Conservation (phyloP, 2,329 filamentous ascomycete genomes). For the Sclerotinia trifoliorum region DNA sequence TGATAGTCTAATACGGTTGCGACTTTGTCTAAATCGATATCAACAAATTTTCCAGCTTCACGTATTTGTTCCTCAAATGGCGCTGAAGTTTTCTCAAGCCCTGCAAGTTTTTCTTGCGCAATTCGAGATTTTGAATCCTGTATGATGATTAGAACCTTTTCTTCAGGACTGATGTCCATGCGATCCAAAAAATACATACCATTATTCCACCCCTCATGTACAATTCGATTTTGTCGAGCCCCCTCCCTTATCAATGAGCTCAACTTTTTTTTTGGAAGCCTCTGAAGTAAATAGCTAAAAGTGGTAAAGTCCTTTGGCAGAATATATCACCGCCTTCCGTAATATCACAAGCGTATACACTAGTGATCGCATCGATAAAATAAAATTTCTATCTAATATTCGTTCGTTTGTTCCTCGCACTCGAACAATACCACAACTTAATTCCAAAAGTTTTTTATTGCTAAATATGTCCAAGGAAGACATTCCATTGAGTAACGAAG, state of each 20-base stretch:
- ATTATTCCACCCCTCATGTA: constrained; percentile 7
- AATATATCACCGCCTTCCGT: not conserved
- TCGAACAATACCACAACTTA: not conserved
- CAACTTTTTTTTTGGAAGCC: constrained; percentile 16
- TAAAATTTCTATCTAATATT: constrained; percentile 2
- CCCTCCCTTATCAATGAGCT: constrained; percentile 11
- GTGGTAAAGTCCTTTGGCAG: not conserved
- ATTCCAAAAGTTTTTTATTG: constrained; percentile 1
- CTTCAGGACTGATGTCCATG: not conserved
- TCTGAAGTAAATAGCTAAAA: not conserved
- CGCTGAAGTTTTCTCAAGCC: constrained; percentile 40
- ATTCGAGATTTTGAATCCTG: constrained; percentile 37
- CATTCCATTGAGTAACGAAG: constrained; percentile 9
- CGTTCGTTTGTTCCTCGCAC: not conserved
- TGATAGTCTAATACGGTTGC: constrained; percentile 22
- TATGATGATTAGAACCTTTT: not conserved
- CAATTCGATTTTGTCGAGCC: not conserved
- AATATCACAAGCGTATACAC: not conserved
- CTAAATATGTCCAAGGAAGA: constrained; percentile 16
- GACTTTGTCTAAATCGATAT: constrained; percentile 33
- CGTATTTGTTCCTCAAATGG: constrained; percentile 40
- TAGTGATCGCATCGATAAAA: not conserved
- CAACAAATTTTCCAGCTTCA: constrained; percentile 40
- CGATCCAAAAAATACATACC: not conserved
- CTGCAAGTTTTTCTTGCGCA: constrained; percentile 38